Evolutionary conservation across 139 green algal genomes (phyloP).

Genomic region (Micromonas pusilla): DNA sequence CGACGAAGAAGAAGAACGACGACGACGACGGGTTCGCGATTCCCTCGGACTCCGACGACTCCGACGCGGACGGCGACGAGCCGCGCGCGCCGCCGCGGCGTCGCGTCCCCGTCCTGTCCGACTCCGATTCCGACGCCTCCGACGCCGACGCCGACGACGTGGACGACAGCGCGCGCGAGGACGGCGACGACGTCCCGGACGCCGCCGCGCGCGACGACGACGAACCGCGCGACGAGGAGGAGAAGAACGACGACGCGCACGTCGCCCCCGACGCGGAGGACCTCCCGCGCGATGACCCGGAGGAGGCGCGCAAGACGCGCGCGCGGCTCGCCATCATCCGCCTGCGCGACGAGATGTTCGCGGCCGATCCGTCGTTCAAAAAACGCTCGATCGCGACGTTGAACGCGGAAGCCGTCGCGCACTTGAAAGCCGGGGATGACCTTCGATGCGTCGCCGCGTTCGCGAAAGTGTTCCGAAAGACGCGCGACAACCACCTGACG

Average conservation of each 20-base stretch:
- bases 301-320: background rate
- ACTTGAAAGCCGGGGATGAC: slow-evolving; percentile 15
- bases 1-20: background rate
- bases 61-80: background rate
- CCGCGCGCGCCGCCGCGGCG: background rate
- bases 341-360: slow-evolving; percentile 17
- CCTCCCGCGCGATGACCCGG: background rate
- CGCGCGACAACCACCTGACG: slow-evolving; percentile 40
- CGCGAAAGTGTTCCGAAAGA: slow-evolving; percentile 46
- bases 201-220: background rate
- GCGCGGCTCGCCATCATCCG: background rate
- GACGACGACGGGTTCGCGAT: background rate
- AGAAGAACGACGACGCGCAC: background rate
- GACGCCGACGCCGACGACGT: background rate
- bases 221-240: background rate
- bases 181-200: background rate
- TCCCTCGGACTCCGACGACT: background rate
- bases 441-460: background rate
- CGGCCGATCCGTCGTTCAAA: slow-evolving; percentile 13
- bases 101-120: background rate
- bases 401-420: slow-evolving; percentile 22
- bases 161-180: background rate
- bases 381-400: slow-evolving; percentile 14
- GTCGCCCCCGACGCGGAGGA: background rate
- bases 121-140: background rate